phyloP scores from a whole-genome alignment of 441 rosid species.

The Populus hybrid region DNA sequence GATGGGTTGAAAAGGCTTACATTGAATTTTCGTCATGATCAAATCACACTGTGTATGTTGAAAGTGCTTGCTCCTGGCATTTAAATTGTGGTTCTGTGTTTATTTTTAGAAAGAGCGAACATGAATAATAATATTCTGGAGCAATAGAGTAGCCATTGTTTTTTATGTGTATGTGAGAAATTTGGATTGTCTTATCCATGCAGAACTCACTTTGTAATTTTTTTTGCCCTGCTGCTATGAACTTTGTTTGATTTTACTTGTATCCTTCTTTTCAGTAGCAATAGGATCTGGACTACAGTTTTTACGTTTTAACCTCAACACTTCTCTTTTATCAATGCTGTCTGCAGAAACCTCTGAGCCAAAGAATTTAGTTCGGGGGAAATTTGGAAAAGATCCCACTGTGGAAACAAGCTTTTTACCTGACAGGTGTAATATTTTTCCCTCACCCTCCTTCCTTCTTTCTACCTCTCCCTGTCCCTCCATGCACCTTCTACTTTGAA shows the following conservation, averaged over 20 bases:
- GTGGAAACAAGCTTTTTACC: slow-evolving; percentile 97
- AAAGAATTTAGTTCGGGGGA: slow-evolving; percentile 41
- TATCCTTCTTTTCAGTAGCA: not conserved
- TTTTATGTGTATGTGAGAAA: not conserved
- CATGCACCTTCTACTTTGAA: not conserved
- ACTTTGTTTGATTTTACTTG: not conserved
- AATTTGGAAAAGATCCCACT: slow-evolving; percentile 90
- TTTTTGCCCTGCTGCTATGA: not conserved
- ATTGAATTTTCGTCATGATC: not conserved
- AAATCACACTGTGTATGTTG: not conserved
- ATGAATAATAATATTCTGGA: not conserved
- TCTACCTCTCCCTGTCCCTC: not conserved
- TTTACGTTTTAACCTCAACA: not conserved
- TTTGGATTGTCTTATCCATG: not conserved
- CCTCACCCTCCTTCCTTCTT: slow-evolving; percentile 9
- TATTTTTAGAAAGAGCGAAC: not conserved
- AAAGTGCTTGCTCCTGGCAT: not conserved
- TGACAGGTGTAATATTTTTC: slow-evolving; percentile 62
- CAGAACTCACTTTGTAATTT: not conserved
- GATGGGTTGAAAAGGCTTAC: not conserved
- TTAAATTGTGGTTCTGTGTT: not conserved
- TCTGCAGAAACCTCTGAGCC: slow-evolving; percentile 37
- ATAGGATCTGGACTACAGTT: not conserved
- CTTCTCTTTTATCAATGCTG: not conserved
- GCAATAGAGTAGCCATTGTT: not conserved